Evolutionary conservation across 352 stramenopile genomes (phyloP), one percentile per base, ranked within the genome.

Genomic region (Globisporangium spinosum): DNA sequence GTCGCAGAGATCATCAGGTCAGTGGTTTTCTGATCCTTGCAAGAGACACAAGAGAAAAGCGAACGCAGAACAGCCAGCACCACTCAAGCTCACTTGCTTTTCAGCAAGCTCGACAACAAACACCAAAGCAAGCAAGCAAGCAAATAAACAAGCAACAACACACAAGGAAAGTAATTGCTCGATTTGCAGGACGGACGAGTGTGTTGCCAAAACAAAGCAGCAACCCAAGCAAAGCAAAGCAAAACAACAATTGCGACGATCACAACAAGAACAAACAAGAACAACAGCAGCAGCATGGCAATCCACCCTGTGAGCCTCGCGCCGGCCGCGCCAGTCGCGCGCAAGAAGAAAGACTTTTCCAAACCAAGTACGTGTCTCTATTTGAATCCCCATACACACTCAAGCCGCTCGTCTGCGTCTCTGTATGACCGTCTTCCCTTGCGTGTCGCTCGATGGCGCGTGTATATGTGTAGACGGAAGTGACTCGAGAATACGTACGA

Each of bases 321-420:
- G 54, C 43, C 56, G 23, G 25, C 53, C 29, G 32, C 8, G 35
- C 35, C 27, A 23, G 35, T 64, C 53, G 38, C 53, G 64, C 53
- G 27, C 64, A 62, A 68, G 62, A 38, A 38, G n/a, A 64, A 69
- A 23, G 64, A 69, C 10, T 27, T 29, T 22, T 61, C 64, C 23
- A 69, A 64, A 38, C 64, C 64, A 34, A 64, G 64, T 69, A 69
- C 53, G 64, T 69, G 64, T 69, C 35, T 43, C 10, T 13, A 43
- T 43, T 43, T 10, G 35, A 43, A 15, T 55, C n/a, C 23, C n/a
- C 22, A 34, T 34, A 34, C 22, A 22, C n/a, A 34, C 15, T 29
- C 2, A 29, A 25, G 9, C 51, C 51, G 32, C 13, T 13, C 22
- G 25, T 55, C n/a, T 23, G 12, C 10, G 12, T 55, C 13, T 10